Conservation (phyloP, 2,329 filamentous ascomycete species). For the Cadophora malorum region DNA sequence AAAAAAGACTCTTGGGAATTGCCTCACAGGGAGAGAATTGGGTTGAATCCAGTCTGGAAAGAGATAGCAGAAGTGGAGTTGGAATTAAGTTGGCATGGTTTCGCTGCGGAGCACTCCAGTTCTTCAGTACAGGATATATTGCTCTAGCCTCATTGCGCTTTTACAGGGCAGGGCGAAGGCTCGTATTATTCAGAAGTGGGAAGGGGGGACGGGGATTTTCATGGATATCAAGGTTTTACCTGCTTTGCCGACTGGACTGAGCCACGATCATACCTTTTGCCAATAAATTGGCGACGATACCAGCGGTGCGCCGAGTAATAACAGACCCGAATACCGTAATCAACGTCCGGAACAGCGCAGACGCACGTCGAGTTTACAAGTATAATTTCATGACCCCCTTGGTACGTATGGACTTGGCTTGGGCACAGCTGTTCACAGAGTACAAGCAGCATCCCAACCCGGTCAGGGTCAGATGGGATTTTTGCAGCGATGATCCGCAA, state of each 20-base stretch:
- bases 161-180: not conserved
- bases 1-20: not conserved
- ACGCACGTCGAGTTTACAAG: not conserved
- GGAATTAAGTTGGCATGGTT: slow-evolving; percentile 1
- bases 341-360: not conserved
- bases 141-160: slow-evolving; percentile 13
- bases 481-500: slow-evolving; percentile 21
- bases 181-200: slow-evolving; percentile 13
- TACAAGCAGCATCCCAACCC: not conserved
- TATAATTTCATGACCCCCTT: slow-evolving; percentile 1
- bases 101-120: not conserved
- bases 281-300: not conserved
- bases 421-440: not conserved
- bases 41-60: not conserved
- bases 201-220: not conserved
- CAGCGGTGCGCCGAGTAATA: slow-evolving; percentile 12
- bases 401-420: too few species aligned
- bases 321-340: not conserved
- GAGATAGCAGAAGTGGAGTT: slow-evolving; percentile 10
- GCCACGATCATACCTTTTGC: slow-evolving; percentile 8
- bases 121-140: not conserved
- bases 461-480: not conserved
- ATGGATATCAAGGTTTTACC: slow-evolving; percentile 7
- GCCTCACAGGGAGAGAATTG: not conserved
- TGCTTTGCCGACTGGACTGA: slow-evolving; percentile 7